Evolutionary conservation across 1,139 yeast species (phyloP).

Genomic region (Lodderomyces margitis): DNA sequence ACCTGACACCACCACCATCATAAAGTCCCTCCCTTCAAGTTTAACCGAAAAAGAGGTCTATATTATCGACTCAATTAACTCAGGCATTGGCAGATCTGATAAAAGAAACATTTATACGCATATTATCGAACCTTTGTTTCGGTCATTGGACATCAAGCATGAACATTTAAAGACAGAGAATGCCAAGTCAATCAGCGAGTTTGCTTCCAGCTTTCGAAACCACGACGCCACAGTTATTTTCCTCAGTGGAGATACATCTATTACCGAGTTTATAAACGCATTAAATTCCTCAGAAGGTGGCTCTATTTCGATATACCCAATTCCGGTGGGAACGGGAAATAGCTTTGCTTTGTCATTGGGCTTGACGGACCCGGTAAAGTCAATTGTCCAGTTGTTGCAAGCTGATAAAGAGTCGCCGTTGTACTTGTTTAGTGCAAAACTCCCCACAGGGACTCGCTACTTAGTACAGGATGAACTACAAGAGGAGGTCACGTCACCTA

Average conservation of each 20-base stretch:
- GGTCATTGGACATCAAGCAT: slow-evolving; percentile 32
- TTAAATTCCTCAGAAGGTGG: slow-evolving; percentile 18
- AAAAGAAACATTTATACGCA: slow-evolving; percentile 39
- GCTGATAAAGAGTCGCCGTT: slow-evolving; percentile 31
- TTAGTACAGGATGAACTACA: slow-evolving; percentile 22
- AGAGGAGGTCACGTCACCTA: slow-evolving; percentile 19
- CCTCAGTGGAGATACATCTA: slow-evolving; percentile 84
- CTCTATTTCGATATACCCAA: slow-evolving; percentile 37
- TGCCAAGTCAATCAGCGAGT: slow-evolving; percentile 28
- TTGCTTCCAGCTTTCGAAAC: slow-evolving; percentile 28
- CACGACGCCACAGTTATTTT: slow-evolving; percentile 47
- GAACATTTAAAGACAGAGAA: slow-evolving; percentile 40
- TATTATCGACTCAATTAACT: slow-evolving; percentile 52
- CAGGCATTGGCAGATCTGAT: slow-evolving; percentile 52
- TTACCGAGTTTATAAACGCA: slow-evolving; percentile 70
- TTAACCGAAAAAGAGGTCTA: slow-evolving; percentile 10
- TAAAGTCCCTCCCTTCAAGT: slow-evolving; percentile 7
- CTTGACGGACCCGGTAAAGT: slow-evolving; percentile 33
- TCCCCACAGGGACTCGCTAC: slow-evolving; percentile 48
- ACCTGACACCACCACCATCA: neutral
- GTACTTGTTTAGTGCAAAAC: slow-evolving; percentile 51
- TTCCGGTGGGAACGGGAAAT: slow-evolving; percentile 89
- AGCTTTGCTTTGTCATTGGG: slow-evolving; percentile 69
- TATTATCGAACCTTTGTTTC: slow-evolving; percentile 48
- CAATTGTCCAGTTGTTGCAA: slow-evolving; percentile 44